These are phyloP conservation scores for Cystobasidium sp. DNA, from an alignment of 1,284 basidiomycete genomes.

Conservation along the genomic window DNA sequence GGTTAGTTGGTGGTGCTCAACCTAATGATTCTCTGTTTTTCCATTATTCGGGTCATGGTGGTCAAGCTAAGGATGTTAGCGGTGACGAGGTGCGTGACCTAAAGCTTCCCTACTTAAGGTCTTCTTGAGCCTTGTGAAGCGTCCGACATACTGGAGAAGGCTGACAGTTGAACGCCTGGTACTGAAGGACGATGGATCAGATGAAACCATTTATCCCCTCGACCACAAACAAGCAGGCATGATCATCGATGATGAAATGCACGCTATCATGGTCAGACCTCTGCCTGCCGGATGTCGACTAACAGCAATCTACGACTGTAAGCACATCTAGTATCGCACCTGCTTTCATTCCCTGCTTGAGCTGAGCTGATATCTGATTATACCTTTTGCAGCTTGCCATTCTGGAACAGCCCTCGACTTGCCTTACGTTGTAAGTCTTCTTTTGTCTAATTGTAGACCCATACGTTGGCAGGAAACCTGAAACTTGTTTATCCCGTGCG, in stretches of 20 bases:
- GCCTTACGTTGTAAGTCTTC: slow-evolving; percentile 62
- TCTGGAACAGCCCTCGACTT: slow-evolving; percentile 60
- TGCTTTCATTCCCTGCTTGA: not conserved
- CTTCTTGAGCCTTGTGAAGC: too few species aligned
- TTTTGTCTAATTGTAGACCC: too few species aligned
- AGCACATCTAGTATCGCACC: not conserved
- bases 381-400: slow-evolving; percentile 54
- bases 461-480: not conserved
- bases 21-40: slow-evolving; percentile 89
- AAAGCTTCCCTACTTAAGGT: too few species aligned
- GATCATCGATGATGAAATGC: slow-evolving; percentile 79
- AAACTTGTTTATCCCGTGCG: slow-evolving; percentile 36
- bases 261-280: slow-evolving; percentile 64
- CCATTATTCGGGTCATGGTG: slow-evolving; percentile 80
- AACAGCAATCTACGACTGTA: slow-evolving; percentile 79
- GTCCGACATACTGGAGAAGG: too few species aligned
- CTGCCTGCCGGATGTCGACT: slow-evolving; percentile 82
- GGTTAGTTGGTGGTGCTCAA: slow-evolving; percentile 78
- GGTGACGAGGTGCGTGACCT: slow-evolving; percentile 56
- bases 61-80: slow-evolving; percentile 68
- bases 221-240: slow-evolving; percentile 75
- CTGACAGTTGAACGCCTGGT: too few species aligned
- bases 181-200: slow-evolving; percentile 16
- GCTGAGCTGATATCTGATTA: too few species aligned
- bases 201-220: slow-evolving; percentile 78